A percentile compares a stretch with the other conserved stretches of the same genome.
Evolutionary conservation across 331 rosid species (phyloP).

Genomic region (Spiraea crenata): DNA sequence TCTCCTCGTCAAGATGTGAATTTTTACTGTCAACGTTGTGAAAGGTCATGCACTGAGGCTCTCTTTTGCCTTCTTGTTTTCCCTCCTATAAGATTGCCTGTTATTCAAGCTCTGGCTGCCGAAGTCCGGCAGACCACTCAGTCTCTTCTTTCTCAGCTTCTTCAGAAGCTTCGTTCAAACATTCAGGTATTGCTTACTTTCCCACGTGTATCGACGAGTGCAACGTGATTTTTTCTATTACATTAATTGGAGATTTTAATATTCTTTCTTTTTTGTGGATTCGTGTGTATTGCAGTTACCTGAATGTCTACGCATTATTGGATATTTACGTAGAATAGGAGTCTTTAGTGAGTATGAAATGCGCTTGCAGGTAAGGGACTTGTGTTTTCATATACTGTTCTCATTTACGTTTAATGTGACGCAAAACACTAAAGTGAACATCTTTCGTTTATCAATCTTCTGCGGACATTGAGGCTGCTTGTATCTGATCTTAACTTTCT

Average conservation of each 20-base stretch:
- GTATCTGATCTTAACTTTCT: slow-evolving; percentile 25
- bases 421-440: background rate
- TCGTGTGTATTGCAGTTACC: slow-evolving; percentile 63
- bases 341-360: slow-evolving; percentile 92
- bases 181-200: slow-evolving; percentile 65
- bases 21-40: slow-evolving; percentile 19
- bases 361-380: slow-evolving; percentile 78
- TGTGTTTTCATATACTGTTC: background rate
- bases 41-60: slow-evolving; percentile 21
- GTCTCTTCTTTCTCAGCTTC: slow-evolving; percentile 95
- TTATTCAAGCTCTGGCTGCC: slow-evolving; percentile 81
- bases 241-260: slow-evolving; percentile 1
- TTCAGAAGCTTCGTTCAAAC: slow-evolving; percentile 96
- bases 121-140: slow-evolving; percentile 93
- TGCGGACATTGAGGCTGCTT: slow-evolving; percentile 1
- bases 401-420: background rate
- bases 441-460: background rate
- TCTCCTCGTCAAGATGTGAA: slow-evolving; percentile 11
- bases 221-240: slow-evolving; percentile 16
- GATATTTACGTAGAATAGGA: slow-evolving; percentile 87
- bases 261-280: slow-evolving; percentile 23
- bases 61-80: background rate
- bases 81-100: slow-evolving; percentile 50
- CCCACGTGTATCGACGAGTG: slow-evolving; percentile 7
- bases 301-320: slow-evolving; percentile 93